These are phyloP conservation scores for Cladophialophora psammophila DNA, from an alignment of 2,329 filamentous ascomycete genomes.

Conservation along the genomic window DNA sequence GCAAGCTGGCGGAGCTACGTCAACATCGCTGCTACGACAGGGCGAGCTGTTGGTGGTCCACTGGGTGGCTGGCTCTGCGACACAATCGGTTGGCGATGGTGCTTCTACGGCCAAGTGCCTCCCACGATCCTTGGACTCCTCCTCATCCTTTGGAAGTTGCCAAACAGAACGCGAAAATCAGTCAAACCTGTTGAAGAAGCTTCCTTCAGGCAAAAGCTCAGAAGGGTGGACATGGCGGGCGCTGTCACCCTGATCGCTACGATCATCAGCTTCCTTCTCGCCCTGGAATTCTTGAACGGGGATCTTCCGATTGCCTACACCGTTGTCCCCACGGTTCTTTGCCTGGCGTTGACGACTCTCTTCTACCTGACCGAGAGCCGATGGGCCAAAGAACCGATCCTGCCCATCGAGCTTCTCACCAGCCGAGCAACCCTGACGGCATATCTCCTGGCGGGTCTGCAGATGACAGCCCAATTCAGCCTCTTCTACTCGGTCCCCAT, in stretches of 20 bases:
- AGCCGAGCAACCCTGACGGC: conserved; percentile 62
- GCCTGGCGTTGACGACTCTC: conserved; percentile 17
- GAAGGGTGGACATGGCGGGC: conserved; percentile 67
- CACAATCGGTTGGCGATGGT: conserved; percentile 72
- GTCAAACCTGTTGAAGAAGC: conserved; percentile 4
- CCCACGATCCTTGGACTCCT: conserved; percentile 60
- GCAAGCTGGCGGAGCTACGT: conserved; percentile 60
- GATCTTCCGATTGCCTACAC: conserved; percentile 5
- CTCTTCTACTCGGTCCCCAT: conserved; percentile 61
- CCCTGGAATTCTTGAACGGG: conserved; percentile 55
- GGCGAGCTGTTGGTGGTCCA: conserved; percentile 60
- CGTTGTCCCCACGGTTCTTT: neutral
- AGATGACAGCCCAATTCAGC: conserved; percentile 65
- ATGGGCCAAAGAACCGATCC: conserved; percentile 47
- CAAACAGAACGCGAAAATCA: conserved; percentile 27
- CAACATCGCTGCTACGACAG: conserved; percentile 59
- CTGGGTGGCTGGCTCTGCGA: conserved; percentile 69
- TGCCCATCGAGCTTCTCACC: conserved; percentile 47
- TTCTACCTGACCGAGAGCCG: conserved; percentile 46
- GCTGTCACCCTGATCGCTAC: conserved; percentile 55
- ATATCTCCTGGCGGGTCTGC: conserved; percentile 61
- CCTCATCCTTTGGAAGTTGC: conserved; percentile 55
- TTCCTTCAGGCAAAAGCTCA: conserved; percentile 46
- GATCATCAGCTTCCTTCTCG: conserved; percentile 55
- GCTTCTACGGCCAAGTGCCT: conserved; percentile 64